A percentile compares a stretch with the other conserved stretches of the same genome.
Evolutionary conservation across 768 basidiomycete species (phyloP).

Genomic region (Pulveroboletus frians): DNA sequence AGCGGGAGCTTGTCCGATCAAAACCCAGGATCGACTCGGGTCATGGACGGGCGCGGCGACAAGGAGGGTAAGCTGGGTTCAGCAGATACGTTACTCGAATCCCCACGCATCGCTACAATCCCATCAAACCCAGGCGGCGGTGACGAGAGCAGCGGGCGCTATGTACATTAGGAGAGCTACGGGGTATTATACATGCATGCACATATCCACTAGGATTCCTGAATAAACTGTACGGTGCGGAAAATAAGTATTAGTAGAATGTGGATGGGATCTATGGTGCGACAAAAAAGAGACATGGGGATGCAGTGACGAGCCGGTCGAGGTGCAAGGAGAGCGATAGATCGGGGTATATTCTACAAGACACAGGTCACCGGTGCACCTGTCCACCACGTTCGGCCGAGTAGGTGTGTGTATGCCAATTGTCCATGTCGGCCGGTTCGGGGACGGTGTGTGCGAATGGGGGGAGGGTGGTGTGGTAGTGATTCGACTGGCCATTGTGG

Average conservation of each 20-base stretch:
- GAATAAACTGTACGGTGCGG: constrained; percentile 33
- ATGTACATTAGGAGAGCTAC: constrained; percentile 30
- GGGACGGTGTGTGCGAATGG: constrained; percentile 43
- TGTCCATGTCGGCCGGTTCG: constrained; percentile 44
- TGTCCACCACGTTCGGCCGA: constrained; percentile 59
- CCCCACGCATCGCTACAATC: too few relatives aligned
- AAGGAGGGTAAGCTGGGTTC: too few relatives aligned
- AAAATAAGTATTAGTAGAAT: constrained; percentile 33
- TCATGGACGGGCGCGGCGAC: too few relatives aligned
- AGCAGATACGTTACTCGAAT: too few relatives aligned
- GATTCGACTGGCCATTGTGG: constrained; percentile 34
- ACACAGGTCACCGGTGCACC: constrained; percentile 42
- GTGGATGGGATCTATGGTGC: constrained; percentile 27
- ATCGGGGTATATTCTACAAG: constrained; percentile 33
- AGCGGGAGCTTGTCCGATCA: too few relatives aligned
- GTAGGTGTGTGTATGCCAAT: constrained; percentile 51
- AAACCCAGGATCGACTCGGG: too few relatives aligned
- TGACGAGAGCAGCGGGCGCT: constrained; percentile 18
- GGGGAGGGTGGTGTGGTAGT: constrained; percentile 41
- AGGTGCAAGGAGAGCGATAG: constrained; percentile 31
- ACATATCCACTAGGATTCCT: constrained; percentile 35
- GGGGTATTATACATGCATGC: constrained; percentile 35
- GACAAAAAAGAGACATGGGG: constrained; percentile 5
- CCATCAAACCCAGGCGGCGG: too few relatives aligned
- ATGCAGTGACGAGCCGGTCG: constrained; percentile 15